These are phyloP conservation scores for Beta lomatogona DNA, from an alignment of 179 eudicot genomes.

Conservation along the genomic window DNA sequence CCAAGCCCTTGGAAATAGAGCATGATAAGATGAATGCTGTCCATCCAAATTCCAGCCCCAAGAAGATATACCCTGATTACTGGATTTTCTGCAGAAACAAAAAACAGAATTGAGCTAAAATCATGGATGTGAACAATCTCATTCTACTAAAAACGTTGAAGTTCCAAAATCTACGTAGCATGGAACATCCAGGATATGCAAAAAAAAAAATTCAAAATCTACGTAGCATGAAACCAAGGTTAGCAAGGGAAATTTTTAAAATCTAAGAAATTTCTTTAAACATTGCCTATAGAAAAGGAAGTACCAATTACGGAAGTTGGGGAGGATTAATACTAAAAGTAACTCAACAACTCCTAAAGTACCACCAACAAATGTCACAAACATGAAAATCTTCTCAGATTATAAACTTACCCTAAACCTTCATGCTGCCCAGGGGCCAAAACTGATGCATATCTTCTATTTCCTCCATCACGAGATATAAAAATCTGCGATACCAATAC, in stretches of 20 bases:
- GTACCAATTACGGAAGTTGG: too few species aligned
- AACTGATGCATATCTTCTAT: conserved; percentile 80
- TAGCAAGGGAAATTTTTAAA: not conserved
- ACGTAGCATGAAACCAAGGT: not conserved
- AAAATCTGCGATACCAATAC: conserved; percentile 60
- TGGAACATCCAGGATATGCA: not conserved
- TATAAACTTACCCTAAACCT: conserved; percentile 69
- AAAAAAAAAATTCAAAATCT: not conserved
- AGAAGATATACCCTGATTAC: conserved; percentile 84
- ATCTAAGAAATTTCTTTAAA: not conserved
- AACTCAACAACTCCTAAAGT: not conserved
- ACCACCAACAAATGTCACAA: too few species aligned
- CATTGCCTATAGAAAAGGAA: not conserved
- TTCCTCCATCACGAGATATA: conserved; percentile 90
- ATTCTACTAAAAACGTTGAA: not conserved
- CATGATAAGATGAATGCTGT: conserved; percentile 98
- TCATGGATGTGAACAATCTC: not conserved
- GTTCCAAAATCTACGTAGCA: not conserved
- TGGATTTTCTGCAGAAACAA: conserved; percentile 57
- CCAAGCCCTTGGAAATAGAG: conserved; percentile 97
- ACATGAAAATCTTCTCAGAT: not conserved
- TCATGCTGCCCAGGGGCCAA: conserved; percentile 95
- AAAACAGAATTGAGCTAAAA: conserved; percentile 19
- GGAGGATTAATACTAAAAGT: not conserved
- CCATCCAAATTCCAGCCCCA: conserved; percentile 99